phyloP scores from a whole-genome alignment of 2,329 filamentous ascomycete genomes.

The Amauroascus niger region DNA sequence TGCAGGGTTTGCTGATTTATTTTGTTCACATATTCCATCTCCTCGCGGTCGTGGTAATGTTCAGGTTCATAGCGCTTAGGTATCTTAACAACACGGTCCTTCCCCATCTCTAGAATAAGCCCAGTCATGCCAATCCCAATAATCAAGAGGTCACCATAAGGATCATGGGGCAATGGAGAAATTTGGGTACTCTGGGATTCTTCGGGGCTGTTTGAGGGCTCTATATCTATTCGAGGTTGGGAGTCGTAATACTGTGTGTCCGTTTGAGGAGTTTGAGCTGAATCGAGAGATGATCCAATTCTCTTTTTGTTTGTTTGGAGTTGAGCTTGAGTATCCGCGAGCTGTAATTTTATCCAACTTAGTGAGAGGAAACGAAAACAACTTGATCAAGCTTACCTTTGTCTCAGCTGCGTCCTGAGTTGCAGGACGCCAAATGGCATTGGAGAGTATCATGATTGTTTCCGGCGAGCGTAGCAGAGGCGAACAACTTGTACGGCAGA shows the following conservation, averaged over 20 bases:
- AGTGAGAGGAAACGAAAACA: constrained; percentile 11
- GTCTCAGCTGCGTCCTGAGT: background rate
- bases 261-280: constrained; percentile 8
- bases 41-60: background rate
- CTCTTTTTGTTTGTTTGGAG: constrained; percentile 9
- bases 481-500: no score
- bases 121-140: constrained; percentile 16
- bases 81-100: constrained; percentile 16
- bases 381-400: constrained; percentile 9
- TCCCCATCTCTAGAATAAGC: constrained; percentile 15
- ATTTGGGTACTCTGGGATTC: constrained; percentile 8
- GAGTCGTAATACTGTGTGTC: constrained; percentile 8
- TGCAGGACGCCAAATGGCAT: constrained; percentile 3
- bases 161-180: constrained; percentile 12
- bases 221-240: constrained; percentile 10
- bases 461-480: no score
- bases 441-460: no score
- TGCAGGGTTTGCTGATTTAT: constrained; percentile 15
- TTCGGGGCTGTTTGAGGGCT: constrained; percentile 8
- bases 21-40: constrained; percentile 17
- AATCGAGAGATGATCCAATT: constrained; percentile 7
- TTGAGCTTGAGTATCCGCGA: constrained; percentile 6
- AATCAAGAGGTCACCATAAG: constrained; percentile 13
- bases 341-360: constrained; percentile 1
- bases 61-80: constrained; percentile 13